Base-by-base conservation (phyloP, 1,284 basidiomycete genomes). In the Pyrrhoderma noxium region DNA sequence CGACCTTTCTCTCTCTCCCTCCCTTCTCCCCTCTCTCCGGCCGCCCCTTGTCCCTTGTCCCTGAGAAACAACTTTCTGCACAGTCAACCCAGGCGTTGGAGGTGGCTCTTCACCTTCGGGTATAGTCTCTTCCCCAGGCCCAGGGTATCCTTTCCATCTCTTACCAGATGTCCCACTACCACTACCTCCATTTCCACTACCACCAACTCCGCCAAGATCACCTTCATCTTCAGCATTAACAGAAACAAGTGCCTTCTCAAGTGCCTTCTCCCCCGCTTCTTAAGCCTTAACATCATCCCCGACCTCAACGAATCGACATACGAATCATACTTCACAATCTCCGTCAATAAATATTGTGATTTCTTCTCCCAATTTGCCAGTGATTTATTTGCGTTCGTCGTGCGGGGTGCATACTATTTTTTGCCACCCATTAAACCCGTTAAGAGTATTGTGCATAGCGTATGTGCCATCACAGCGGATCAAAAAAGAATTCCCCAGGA, bases 241-340 rank as follows among this genome's bases (percentile, higher is more conserved):
- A 21, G 69, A 72, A 48, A 76, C 76, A 46, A 90, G 71, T 1
- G 87, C 87, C 50, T 74, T 72, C 65, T 93, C 91, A 47, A 94
- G 69, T 31, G 83, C 88, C 71, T 89, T 90, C 67, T 93, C 89
- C 89, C 90, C 52, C 89, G 79, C 64, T 83, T 89, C 70, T 89
- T 89, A 52, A 93, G 69, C 43, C 91, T 80, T 37, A 93, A 74
- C 5, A 71, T 69, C 78, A 94, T 93, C 21, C 87, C 92, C 14
- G 74, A 68, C 62, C 85, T 79, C 23, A 99, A 72, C 5, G 89
- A 88, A 56, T 96, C 92, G 54, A 93, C 84, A 66, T 99, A 99
- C n/a, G 86, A 88, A 49, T 92, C 84, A 67, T 96, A 99, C 65
- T 98, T 98, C 64, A 93, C 88, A 45, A 93, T 89, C 69, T 99